These are phyloP conservation scores for Nitzschia sp. DNA, from an alignment of 108 stramenopile genomes.

Conservation along the genomic window DNA sequence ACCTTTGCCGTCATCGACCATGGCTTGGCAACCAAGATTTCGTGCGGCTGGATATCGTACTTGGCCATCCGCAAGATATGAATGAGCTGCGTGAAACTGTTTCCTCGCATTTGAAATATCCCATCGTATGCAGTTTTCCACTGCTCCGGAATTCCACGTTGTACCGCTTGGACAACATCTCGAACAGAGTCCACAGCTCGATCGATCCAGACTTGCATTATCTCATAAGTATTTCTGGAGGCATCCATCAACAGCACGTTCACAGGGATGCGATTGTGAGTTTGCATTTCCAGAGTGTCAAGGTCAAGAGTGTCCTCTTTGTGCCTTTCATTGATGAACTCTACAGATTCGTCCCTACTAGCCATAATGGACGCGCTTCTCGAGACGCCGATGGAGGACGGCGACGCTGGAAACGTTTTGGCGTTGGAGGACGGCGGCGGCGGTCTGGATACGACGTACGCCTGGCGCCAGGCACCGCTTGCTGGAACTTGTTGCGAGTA, in stretches of 20 bases:
- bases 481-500: constrained; percentile 4
- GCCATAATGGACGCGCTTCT: constrained; percentile 8
- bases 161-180: constrained; percentile 44
- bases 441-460: constrained; percentile 25
- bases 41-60: constrained; percentile 48
- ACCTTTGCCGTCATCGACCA: constrained; percentile 41
- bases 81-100: constrained; percentile 38
- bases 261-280: constrained; percentile 37
- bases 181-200: constrained; percentile 35
- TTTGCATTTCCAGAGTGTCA: background rate
- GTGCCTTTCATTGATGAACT: constrained; percentile 11
- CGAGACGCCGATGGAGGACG: background rate
- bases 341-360: constrained; percentile 20
- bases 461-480: constrained; percentile 39
- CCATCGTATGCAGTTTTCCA: constrained; percentile 60
- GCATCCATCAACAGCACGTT: constrained; percentile 50
- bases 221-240: constrained; percentile 32
- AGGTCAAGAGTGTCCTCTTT: constrained; percentile 1
- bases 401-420: background rate
- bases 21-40: constrained; percentile 51
- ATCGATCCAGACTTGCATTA: constrained; percentile 56
- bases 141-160: constrained; percentile 23
- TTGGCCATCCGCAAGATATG: constrained; percentile 39
- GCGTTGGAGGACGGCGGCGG: constrained; percentile 16
- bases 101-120: constrained; percentile 42